Evolutionary conservation across 768 basidiomycete species (phyloP).

Genomic region (Coprinellus aureogranulatus): DNA sequence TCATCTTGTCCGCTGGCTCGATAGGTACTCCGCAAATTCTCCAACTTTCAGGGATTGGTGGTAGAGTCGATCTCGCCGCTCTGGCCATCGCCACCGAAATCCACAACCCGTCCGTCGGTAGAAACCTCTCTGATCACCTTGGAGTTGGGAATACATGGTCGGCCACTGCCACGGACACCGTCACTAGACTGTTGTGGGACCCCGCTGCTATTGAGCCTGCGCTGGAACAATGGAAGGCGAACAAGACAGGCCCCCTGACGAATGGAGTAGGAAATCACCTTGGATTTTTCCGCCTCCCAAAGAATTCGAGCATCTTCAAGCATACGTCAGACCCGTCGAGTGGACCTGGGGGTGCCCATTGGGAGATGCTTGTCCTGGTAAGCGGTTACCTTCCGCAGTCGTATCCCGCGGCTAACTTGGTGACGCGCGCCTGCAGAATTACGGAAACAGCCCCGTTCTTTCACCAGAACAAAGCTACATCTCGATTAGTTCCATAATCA

Average conservation of each 20-base stretch:
- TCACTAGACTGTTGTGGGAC: neutral
- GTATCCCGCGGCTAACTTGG: neutral
- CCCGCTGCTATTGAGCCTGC: neutral
- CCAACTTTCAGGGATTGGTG: conserved; percentile 27
- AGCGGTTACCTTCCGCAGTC: neutral
- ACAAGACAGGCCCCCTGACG: conserved; percentile 9
- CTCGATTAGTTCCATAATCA: conserved; percentile 21
- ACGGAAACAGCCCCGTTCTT: neutral
- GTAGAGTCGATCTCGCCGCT: conserved; percentile 9
- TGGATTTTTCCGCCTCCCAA: conserved; percentile 10
- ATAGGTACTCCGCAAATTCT: conserved; percentile 28
- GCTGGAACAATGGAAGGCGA: conserved; percentile 10
- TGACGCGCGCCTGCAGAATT: conserved; percentile 1
- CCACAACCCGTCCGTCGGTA: conserved; percentile 25
- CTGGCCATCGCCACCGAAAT: conserved; percentile 16
- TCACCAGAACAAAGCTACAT: conserved; percentile 23
- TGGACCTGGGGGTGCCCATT: conserved; percentile 5
- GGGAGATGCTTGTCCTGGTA: conserved; percentile 7
- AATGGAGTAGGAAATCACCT: conserved; percentile 6
- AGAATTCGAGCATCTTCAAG: conserved; percentile 5
- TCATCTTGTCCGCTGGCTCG: conserved; percentile 31
- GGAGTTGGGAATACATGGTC: neutral
- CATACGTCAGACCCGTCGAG: conserved; percentile 3
- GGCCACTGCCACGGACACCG: neutral
- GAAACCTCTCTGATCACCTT: conserved; percentile 26